Percentiles rank a stretch among this genome's conserved stretches.
These are phyloP conservation scores for Warburgia ugandensis DNA, from an alignment of 164 flowering plant genomes.

Conservation along the genomic window DNA sequence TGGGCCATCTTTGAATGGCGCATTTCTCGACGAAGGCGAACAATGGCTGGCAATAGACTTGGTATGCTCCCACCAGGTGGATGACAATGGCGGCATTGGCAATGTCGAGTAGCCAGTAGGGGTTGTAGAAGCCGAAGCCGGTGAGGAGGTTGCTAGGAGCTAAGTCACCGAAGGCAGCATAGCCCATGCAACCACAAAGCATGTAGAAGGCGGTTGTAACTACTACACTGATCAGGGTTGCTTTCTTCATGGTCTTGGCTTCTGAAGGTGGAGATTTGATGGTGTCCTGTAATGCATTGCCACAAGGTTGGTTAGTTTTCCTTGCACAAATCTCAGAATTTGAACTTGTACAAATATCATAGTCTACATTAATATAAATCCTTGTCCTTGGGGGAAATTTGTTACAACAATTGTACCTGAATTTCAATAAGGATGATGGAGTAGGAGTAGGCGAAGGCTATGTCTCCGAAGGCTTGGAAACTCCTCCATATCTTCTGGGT, in stretches of 20 bases:
- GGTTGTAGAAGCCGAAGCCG: conserved; percentile 60
- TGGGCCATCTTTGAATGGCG: conserved; percentile 32
- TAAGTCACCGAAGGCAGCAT: conserved; percentile 57
- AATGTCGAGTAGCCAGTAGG: conserved; percentile 57
- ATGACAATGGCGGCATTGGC: conserved; percentile 57
- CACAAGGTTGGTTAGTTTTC: too few species aligned
- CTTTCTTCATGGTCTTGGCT: conserved; percentile 55
- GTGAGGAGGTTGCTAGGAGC: conserved; percentile 55
- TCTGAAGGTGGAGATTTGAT: conserved; percentile 55
- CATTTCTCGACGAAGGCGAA: conserved; percentile 57
- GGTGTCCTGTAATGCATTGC: conserved; percentile 49
- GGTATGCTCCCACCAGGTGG: conserved; percentile 70
- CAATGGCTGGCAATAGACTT: conserved; percentile 56
- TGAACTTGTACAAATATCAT: too few species aligned
- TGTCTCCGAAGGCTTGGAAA: conserved; percentile 72
- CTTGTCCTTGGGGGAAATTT: too few species aligned
- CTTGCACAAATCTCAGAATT: too few species aligned
- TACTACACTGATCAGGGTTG: conserved; percentile 27
- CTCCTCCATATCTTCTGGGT: conserved; percentile 66
- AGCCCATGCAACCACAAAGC: conserved; percentile 69
- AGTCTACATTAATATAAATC: too few species aligned
- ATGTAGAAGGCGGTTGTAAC: conserved; percentile 54
- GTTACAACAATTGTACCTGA: conserved; percentile 46
- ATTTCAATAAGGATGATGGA: conserved; percentile 68
- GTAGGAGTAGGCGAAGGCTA: conserved; percentile 75